Evolutionary conservation across 108 stramenopile genomes (phyloP), one percentile per base, ranked within the genome.

Genomic region (Tribonema minus): DNA sequence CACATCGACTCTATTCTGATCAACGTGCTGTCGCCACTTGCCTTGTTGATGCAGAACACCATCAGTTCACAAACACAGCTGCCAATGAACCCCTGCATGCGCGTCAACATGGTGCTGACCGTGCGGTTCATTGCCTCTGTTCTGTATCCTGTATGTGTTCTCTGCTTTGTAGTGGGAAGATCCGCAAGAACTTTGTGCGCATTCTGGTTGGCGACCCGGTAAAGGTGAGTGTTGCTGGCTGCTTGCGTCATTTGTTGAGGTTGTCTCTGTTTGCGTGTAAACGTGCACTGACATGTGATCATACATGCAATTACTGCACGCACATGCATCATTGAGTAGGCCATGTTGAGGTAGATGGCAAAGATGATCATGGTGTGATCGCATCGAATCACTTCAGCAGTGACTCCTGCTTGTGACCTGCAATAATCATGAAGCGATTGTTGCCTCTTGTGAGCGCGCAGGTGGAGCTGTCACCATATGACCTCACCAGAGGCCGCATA

Each of bases 161-260:
- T 54, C 15, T 54, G 46, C 46, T 15, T 20, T 54, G 20, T 0
- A 67, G 81, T 60, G 84, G 84, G 28, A 83, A 72, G 67, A 85
- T 85, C 68, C 82, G 84, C 76, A 85, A 85, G 71, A 82, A 85
- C 38, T 82, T 83, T 62, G 84, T 85, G 6, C 82, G 84, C 15
- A 83, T 85, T 37, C 64, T 85, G 76, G 84, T 85, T 6, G 84
- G 84, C 30, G 84, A 85, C 58, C 82, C 84, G 29, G 84, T 85
- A 23, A 30, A 35, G 46, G 46, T 54, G 20, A 54, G 46, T 54
- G 46, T 20, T 54, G 46, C 46, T 54, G 46, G 46, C 46, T 54
- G 46, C 46, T 54, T 9, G 20, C 20, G 46, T 20, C 15, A 54
- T n/a, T 54, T 54, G 46, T 54, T 9, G 15, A 20, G 46, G 15